Evolutionary conservation across 106 monocot species (phyloP).

Genomic region (Dendrobium nobile): DNA sequence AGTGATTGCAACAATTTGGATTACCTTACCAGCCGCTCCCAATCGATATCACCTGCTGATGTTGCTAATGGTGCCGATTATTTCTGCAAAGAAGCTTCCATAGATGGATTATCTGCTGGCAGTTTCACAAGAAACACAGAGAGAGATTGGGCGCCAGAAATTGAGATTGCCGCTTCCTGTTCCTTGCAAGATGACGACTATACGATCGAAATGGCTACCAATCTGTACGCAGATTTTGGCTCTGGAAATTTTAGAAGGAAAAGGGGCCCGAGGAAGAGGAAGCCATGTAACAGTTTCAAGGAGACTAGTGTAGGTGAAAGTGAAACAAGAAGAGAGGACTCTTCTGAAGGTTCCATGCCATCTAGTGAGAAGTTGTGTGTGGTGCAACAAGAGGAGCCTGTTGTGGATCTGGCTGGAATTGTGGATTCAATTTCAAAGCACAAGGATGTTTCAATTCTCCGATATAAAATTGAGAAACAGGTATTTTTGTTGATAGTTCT

Average conservation of each 20-base stretch:
- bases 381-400: slow-evolving; percentile 9
- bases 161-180: too few species aligned
- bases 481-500: slow-evolving; percentile 12
- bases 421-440: slow-evolving; percentile 35
- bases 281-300: too few species aligned
- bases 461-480: slow-evolving; percentile 40
- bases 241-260: too few species aligned
- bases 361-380: too few species aligned
- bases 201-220: too few species aligned
- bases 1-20: too few species aligned
- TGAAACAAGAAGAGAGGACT: too few species aligned
- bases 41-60: slow-evolving; percentile 17
- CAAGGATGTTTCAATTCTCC: slow-evolving; percentile 31
- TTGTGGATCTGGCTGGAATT: slow-evolving; percentile 22
- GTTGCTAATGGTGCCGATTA: slow-evolving; percentile 12
- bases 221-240: too few species aligned
- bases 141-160: neutral
- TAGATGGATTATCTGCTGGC: slow-evolving; percentile 24
- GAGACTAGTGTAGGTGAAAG: too few species aligned
- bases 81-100: slow-evolving; percentile 37
- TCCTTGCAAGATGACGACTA: too few species aligned
- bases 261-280: too few species aligned
- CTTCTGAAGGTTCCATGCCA: too few species aligned
- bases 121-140: slow-evolving; percentile 29
- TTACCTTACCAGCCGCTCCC: neutral